Conservation (phyloP, 169 alveolate genomes). For the Cytauxzoon felis region DNA sequence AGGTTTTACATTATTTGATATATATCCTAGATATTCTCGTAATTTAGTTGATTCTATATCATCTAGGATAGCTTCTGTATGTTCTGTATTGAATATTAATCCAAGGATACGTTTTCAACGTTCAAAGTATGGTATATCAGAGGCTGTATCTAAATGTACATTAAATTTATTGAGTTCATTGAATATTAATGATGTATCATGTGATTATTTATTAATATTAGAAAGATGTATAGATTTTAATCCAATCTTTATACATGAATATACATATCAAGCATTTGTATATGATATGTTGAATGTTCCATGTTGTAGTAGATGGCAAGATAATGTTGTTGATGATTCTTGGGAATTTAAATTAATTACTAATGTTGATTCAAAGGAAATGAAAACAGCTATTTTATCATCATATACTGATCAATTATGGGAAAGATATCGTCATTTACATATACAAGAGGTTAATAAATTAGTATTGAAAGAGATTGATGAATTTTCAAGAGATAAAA, state of each 20-base stretch:
- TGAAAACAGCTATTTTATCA: constrained; percentile 46
- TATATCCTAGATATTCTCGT: constrained; percentile 27
- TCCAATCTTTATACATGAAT: constrained; percentile 77
- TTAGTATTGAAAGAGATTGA: constrained; percentile 70
- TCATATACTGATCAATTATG: constrained; percentile 73
- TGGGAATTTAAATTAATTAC: constrained; percentile 57
- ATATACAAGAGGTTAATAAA: constrained; percentile 76
- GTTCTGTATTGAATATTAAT: constrained; percentile 6
- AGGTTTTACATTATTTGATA: constrained; percentile 36
- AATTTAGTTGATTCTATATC: constrained; percentile 9
- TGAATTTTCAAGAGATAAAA: no score
- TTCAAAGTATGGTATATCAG: constrained; percentile 7
- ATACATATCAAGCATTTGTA: constrained; percentile 77
- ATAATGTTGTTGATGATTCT: constrained; percentile 25
- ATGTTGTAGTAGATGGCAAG: constrained; percentile 23
- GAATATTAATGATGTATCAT: constrained; percentile 20
- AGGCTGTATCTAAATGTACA: neutral
- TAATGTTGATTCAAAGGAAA: constrained; percentile 60
- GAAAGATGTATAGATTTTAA: constrained; percentile 74
- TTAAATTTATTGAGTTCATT: constrained; percentile 26
- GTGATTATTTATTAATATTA: constrained; percentile 50
- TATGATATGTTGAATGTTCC: constrained; percentile 70
- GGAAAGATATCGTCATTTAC: constrained; percentile 73
- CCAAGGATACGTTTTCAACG: constrained; percentile 34
- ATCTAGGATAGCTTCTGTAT: constrained; percentile 32